These are phyloP conservation scores for Cubamyces lactineus DNA, from an alignment of 768 basidiomycete genomes.

Conservation along the genomic window DNA sequence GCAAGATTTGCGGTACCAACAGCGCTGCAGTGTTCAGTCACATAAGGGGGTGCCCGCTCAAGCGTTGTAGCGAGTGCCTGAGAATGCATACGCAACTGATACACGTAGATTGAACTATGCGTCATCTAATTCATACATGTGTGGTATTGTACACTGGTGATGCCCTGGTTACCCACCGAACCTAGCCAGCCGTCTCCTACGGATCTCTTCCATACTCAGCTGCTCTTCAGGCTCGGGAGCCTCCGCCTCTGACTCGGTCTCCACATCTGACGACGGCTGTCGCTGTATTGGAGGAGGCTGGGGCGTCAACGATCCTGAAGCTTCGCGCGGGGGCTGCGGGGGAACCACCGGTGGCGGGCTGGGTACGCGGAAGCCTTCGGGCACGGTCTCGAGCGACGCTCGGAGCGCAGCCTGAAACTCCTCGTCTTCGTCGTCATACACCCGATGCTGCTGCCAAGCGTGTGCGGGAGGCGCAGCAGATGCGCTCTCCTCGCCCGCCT, in stretches of 20 bases:
- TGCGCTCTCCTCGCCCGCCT: constrained; percentile 17
- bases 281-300: constrained; percentile 14
- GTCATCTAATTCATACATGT: neutral
- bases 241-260: constrained; percentile 35
- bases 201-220: constrained; percentile 66
- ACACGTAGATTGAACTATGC: neutral
- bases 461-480: constrained; percentile 13
- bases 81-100: too few relatives aligned
- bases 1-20: too few relatives aligned
- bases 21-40: too few relatives aligned
- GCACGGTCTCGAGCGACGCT: constrained; percentile 74
- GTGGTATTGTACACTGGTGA: neutral
- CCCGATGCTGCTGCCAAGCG: constrained; percentile 39
- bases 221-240: constrained; percentile 36
- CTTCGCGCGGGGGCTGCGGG: neutral
- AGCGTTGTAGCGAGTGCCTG: too few relatives aligned
- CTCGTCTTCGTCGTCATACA: constrained; percentile 86
- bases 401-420: constrained; percentile 86
- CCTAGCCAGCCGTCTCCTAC: constrained; percentile 61
- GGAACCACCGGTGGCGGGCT: constrained; percentile 26
- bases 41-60: too few relatives aligned
- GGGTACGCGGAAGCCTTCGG: constrained; percentile 50
- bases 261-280: constrained; percentile 38
- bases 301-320: constrained; percentile 4
- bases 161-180: constrained; percentile 51